Percentiles rank a stretch among this genome's conserved stretches.
Conservation (phyloP, 2,329 filamentous ascomycete genomes). For the Hymenoscyphus infarciens region DNA sequence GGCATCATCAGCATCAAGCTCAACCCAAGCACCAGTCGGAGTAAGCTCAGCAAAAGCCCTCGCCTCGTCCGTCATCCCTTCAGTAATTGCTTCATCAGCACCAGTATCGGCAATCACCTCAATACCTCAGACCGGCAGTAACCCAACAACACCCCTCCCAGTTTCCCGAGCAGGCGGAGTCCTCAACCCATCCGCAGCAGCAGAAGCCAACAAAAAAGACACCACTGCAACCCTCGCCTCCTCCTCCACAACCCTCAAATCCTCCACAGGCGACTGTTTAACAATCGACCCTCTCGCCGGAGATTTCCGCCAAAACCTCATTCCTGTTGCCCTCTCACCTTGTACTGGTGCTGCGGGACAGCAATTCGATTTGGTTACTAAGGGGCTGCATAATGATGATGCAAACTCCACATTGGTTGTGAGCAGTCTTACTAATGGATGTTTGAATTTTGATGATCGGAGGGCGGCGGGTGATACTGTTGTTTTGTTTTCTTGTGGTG, state of each 20-base stretch:
- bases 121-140: constrained; percentile 10
- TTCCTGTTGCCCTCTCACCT: constrained; percentile 40
- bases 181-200: constrained; percentile 47
- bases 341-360: constrained; percentile 40
- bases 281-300: constrained; percentile 44
- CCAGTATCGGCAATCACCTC: constrained; percentile 6
- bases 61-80: constrained; percentile 8
- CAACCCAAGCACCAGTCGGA: not conserved
- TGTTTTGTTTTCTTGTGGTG: constrained; percentile 55
- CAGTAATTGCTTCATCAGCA: constrained; percentile 5
- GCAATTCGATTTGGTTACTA: constrained; percentile 44
- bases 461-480: constrained; percentile 50
- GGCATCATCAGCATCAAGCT: constrained; percentile 5
- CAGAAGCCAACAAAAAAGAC: constrained; percentile 43
- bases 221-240: constrained; percentile 41
- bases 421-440: constrained; percentile 54
- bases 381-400: constrained; percentile 49
- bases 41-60: constrained; percentile 9
- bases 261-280: constrained; percentile 41
- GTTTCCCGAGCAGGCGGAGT: constrained; percentile 50
- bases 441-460: constrained; percentile 55
- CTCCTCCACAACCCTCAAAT: constrained; percentile 40
- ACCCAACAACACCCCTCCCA: constrained; percentile 43
- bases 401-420: constrained; percentile 47
- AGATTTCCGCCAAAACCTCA: constrained; percentile 44